Conservation (phyloP, 805 yeast genomes). For the Spencermartinsiella europaea region DNA sequence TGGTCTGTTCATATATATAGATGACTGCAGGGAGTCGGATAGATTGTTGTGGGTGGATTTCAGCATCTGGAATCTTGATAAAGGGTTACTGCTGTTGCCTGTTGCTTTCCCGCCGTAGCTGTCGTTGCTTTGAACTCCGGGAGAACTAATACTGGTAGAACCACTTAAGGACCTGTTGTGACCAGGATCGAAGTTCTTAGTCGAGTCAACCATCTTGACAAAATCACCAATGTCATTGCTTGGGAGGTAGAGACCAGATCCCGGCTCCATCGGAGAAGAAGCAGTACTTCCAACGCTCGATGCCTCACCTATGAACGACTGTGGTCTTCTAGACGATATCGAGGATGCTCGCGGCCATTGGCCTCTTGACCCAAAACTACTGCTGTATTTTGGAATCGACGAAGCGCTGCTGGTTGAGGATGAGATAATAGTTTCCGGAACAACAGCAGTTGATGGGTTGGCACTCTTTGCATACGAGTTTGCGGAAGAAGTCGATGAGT, state of each 20-base stretch:
- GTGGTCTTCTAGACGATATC: conserved; percentile 48
- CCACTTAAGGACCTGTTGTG: conserved; percentile 16
- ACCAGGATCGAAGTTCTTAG: conserved; percentile 33
- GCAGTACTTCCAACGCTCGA: conserved; percentile 22
- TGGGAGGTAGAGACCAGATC: conserved; percentile 43
- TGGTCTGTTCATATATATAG: conserved; percentile 14
- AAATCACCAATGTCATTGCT: conserved; percentile 54
- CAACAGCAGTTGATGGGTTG: conserved; percentile 22
- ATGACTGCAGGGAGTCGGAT: conserved; percentile 32
- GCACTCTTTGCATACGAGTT: conserved; percentile 18
- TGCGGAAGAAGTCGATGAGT: conserved; percentile 32
- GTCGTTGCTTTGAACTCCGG: not conserved
- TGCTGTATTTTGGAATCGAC: conserved; percentile 20
- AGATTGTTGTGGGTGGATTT: conserved; percentile 30
- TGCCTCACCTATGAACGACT: conserved; percentile 33
- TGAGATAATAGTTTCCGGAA: conserved; percentile 22
- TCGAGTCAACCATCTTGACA: conserved; percentile 63
- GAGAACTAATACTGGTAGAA: conserved; percentile 2
- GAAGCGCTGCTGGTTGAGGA: conserved; percentile 30
- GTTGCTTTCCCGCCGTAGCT: not conserved
- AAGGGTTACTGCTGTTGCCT: conserved; percentile 20
- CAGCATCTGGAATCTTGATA: conserved; percentile 33
- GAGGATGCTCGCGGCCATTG: conserved; percentile 24
- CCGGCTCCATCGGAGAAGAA: conserved; percentile 29
- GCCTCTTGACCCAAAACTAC: conserved; percentile 35